A percentile compares a stretch with the other conserved stretches of the same genome.
phyloP scores from a whole-genome alignment of 495 filamentous ascomycete genomes.

The Acidiella bohemica region DNA sequence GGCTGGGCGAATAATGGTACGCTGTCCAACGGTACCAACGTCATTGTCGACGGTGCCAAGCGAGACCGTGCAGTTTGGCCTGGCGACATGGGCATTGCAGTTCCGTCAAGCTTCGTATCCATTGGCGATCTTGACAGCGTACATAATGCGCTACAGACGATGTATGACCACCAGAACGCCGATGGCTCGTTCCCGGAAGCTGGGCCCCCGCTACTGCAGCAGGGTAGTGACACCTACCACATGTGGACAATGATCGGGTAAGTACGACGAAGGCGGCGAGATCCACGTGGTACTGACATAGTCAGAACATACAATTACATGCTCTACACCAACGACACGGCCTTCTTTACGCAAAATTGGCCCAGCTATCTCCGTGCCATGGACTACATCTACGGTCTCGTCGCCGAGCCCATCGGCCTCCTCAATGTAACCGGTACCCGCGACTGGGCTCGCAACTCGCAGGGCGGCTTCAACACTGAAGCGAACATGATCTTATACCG shows the following conservation, averaged over 20 bases:
- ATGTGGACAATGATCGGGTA: slow-evolving; percentile 17
- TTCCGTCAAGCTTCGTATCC: slow-evolving; percentile 26
- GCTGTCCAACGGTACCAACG: slow-evolving; percentile 37
- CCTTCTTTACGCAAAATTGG: slow-evolving; percentile 14
- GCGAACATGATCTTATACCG: slow-evolving; percentile 21
- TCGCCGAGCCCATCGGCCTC: slow-evolving; percentile 21
- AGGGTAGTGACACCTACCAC: slow-evolving; percentile 22
- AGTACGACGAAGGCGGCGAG: no score
- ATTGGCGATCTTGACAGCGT: slow-evolving; percentile 47
- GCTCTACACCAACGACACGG: slow-evolving; percentile 17
- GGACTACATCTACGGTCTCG: slow-evolving; percentile 11
- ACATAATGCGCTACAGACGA: slow-evolving; percentile 46
- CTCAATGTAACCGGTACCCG: slow-evolving; percentile 15
- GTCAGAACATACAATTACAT: slow-evolving; percentile 17
- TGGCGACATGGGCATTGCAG: slow-evolving; percentile 20
- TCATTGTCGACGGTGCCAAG: slow-evolving; percentile 23
- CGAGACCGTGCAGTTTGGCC: slow-evolving; percentile 20
- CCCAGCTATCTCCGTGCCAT: slow-evolving; percentile 18
- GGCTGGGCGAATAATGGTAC: slow-evolving; percentile 37
- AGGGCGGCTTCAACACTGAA: slow-evolving; percentile 15
- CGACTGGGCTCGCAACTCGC: slow-evolving; percentile 14
- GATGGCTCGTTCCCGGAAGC: slow-evolving; percentile 36
- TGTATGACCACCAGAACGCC: slow-evolving; percentile 42
- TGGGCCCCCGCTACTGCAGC: slow-evolving; percentile 44
- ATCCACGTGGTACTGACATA: no score